phyloP scores from a whole-genome alignment of 2,329 filamentous ascomycete genomes.

The Fusarium subglutinans region DNA sequence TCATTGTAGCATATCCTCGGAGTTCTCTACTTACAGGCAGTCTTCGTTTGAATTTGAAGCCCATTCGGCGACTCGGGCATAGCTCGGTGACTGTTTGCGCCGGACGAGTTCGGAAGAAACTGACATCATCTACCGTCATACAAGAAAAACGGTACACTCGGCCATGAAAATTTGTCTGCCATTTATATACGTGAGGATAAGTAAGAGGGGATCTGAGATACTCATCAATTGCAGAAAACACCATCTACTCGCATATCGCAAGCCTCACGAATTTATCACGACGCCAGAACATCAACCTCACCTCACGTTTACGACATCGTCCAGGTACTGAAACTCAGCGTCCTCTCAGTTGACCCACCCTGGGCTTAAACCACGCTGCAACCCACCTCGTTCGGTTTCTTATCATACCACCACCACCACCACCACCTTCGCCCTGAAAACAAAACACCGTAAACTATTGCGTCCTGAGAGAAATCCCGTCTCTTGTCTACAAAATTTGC shows the following conservation, averaged over 20 bases:
- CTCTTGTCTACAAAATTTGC: slow-evolving; percentile 10
- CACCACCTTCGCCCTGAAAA: slow-evolving; percentile 19
- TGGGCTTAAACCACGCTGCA: slow-evolving; percentile 33
- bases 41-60: not conserved
- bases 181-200: slow-evolving; percentile 3
- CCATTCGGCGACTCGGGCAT: slow-evolving; percentile 40
- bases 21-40: not conserved
- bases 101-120: slow-evolving; percentile 37
- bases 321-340: not conserved
- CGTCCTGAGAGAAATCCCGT: not conserved
- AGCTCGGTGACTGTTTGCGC: slow-evolving; percentile 42
- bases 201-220: not conserved
- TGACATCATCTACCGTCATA: slow-evolving; percentile 40
- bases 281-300: not conserved
- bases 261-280: not conserved
- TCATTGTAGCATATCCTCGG: not conserved
- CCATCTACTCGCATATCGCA: not conserved
- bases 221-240: slow-evolving; percentile 7
- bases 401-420: slow-evolving; percentile 39
- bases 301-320: slow-evolving; percentile 3
- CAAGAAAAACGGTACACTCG: slow-evolving; percentile 15
- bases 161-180: not conserved
- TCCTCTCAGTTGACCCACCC: slow-evolving; percentile 28
- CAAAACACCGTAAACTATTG: slow-evolving; percentile 4
- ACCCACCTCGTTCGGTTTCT: slow-evolving; percentile 22